Evolutionary conservation across 192 early-diverging fungal species (phyloP), one percentile per base, ranked within the genome.

Genomic region (Coemansia reversa): DNA sequence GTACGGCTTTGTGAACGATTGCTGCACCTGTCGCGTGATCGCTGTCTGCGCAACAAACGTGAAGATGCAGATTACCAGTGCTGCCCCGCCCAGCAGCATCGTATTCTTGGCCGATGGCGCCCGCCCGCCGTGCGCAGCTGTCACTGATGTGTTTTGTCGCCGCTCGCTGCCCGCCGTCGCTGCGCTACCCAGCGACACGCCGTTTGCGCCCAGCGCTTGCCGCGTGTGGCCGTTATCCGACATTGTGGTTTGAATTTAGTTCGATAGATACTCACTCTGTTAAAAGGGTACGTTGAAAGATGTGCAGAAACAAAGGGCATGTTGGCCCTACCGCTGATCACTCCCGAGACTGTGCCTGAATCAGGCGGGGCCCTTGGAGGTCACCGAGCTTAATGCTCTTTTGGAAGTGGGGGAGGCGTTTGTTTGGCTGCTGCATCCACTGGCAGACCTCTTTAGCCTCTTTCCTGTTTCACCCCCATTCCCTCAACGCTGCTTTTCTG

Each of bases 1-100:
- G 63, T 81, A 84, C 25, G 83, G 83, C 39, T 81, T 67, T 30
- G 67, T 58, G 39, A 66, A 84, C 24, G 72, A 62, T 67, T 76
- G 61, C 55, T 84, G 83, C 47, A 84, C 72, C 19, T 61, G 55
- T n/a, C 75, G 72, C 8, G 79, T 75, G 22, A 77, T 67, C 19
- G 72, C 62, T 7, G 72, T 76, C 58, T 77, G 75, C 3, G 51
- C 61, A 19, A 75, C 63, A 60, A 75, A 78, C 55, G 75, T 65
- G 11, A 83, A 4, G 30, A 83, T 70, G 56, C 75, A 81, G 4
- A 81, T 63, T 30, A 59, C 30, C 57, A 81, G 66, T 5, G 79
- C 18, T 18, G 25, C 32, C 7, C 69, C 66, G 55, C 79, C 79
- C 27, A 81, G 60, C 4, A 72, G 4, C 74, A 81, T 76, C 35